A percentile compares a stretch with the other conserved stretches of the same genome.
These are phyloP conservation scores for Amaranthus palmeri DNA, from an alignment of 148 eudicot genomes.

Conservation along the genomic window DNA sequence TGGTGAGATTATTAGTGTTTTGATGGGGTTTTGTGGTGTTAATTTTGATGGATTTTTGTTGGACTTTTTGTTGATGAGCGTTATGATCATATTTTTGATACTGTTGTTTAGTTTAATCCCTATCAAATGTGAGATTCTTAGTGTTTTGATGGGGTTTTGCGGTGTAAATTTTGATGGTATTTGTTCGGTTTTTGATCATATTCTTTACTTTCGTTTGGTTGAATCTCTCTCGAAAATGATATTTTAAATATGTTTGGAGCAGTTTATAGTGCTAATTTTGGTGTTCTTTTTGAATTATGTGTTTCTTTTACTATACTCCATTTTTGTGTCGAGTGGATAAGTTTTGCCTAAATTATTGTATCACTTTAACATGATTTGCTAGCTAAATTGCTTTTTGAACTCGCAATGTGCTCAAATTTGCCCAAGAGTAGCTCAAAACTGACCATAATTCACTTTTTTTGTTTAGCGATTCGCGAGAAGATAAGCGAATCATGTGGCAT, in stretches of 20 bases:
- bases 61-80: slow-evolving; percentile 41
- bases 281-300: neutral
- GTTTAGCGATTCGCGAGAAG: too few relatives aligned
- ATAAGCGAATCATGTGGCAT: too few relatives aligned
- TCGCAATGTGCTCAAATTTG: too few relatives aligned
- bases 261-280: neutral
- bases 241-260: neutral
- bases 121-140: slow-evolving; percentile 47
- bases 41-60: neutral
- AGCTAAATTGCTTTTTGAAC: too few relatives aligned
- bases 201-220: too few relatives aligned
- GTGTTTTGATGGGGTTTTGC: neutral
- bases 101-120: slow-evolving; percentile 68
- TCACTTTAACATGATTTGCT: too few relatives aligned
- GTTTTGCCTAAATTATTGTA: neutral
- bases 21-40: neutral
- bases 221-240: neutral
- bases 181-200: neutral
- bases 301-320: neutral
- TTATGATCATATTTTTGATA: slow-evolving; percentile 82
- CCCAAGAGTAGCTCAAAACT: too few relatives aligned
- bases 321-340: neutral
- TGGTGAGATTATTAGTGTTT: neutral
- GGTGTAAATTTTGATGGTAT: neutral
- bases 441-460: too few relatives aligned